Percentiles rank a stretch among this genome's conserved stretches.
Evolutionary conservation across 139 green algal species (phyloP).

Genomic region (Chlamydomonas sp.): DNA sequence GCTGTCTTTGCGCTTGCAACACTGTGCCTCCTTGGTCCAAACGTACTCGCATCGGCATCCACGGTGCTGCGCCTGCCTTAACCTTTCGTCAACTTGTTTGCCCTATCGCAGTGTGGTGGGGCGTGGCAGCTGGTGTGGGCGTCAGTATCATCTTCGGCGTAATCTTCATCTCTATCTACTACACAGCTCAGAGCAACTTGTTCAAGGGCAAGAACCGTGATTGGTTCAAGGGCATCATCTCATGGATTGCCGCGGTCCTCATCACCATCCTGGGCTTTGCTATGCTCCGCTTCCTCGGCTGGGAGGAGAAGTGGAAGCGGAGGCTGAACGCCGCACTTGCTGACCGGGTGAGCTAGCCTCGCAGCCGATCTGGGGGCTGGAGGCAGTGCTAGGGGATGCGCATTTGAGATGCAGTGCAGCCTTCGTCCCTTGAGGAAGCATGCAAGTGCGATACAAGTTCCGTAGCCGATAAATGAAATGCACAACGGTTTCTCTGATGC

Average conservation of each 20-base stretch:
- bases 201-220: slow-evolving; percentile 51
- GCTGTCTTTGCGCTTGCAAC: no score
- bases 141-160: slow-evolving; percentile 53
- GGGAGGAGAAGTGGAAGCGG: slow-evolving; percentile 61
- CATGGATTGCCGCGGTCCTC: slow-evolving; percentile 40
- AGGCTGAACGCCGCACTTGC: slow-evolving; percentile 44
- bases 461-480: no score
- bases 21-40: no score
- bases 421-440: neutral
- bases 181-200: slow-evolving; percentile 47
- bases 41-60: no score
- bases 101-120: slow-evolving; percentile 60
- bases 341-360: slow-evolving; percentile 17
- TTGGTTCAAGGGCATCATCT: slow-evolving; percentile 57
- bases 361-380: neutral
- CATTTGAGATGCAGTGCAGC: neutral
- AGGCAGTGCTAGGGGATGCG: neutral
- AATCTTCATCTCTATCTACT: slow-evolving; percentile 61
- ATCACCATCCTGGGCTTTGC: slow-evolving; percentile 67
- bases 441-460: no score
- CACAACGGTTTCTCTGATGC: no score
- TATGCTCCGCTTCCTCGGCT: slow-evolving; percentile 64
- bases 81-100: no score
- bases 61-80: no score
- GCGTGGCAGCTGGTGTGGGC: slow-evolving; percentile 45